These are phyloP conservation scores for Dothiorella sarmentorum DNA, from an alignment of 2,329 filamentous ascomycete genomes.

Conservation along the genomic window DNA sequence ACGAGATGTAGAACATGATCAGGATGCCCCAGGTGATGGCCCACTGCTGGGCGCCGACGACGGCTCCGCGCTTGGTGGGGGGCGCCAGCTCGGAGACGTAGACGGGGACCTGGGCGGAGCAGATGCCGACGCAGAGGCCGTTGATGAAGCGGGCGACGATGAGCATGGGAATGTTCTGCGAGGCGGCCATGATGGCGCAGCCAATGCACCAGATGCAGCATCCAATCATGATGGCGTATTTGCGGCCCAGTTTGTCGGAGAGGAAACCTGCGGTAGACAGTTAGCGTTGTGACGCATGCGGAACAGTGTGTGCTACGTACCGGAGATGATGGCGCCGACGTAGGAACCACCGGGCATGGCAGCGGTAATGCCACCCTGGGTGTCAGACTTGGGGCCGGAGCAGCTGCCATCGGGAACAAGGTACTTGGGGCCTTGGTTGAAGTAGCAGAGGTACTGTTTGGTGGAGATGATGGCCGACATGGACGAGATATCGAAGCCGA, in stretches of 20 bases:
- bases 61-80: constrained; percentile 55
- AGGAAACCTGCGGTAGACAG: constrained; percentile 36
- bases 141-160: constrained; percentile 67
- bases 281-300: background rate
- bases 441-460: constrained; percentile 68
- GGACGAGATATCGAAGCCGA: constrained; percentile 61
- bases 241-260: constrained; percentile 56
- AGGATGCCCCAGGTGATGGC: constrained; percentile 69
- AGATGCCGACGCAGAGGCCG: constrained; percentile 71
- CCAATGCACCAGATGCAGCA: constrained; percentile 55
- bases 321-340: constrained; percentile 58
- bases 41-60: constrained; percentile 71
- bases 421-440: constrained; percentile 57
- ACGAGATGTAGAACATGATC: constrained; percentile 61
- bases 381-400: constrained; percentile 51
- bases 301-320: background rate
- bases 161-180: constrained; percentile 67
- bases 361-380: constrained; percentile 67
- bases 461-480: constrained; percentile 54
- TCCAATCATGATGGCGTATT: constrained; percentile 52
- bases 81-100: constrained; percentile 66
- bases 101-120: constrained; percentile 65
- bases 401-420: constrained; percentile 41
- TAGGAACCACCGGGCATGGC: constrained; percentile 70
- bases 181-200: constrained; percentile 59